A percentile compares a stretch with the other conserved stretches of the same genome.
Evolutionary conservation across 202 grass and related monocot species (phyloP).

Genomic region (Zoysia matrella): DNA sequence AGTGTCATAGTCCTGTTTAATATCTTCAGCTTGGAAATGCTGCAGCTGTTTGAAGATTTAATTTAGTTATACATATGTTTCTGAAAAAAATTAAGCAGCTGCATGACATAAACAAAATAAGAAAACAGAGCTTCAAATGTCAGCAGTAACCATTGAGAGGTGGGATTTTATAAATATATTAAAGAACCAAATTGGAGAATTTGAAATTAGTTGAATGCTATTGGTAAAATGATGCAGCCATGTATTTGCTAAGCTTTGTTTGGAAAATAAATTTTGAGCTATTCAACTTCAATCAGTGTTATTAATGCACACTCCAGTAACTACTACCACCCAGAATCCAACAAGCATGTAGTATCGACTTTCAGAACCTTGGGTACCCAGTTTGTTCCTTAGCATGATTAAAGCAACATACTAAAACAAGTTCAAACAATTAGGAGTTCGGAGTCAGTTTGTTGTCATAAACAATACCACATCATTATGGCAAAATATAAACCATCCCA

Average conservation of each 20-base stretch:
- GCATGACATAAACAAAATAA: too few species aligned
- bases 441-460: not conserved
- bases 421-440: not conserved
- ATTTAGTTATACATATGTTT: constrained; percentile 32
- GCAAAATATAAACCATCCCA: not conserved
- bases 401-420: not conserved
- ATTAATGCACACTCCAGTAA: not conserved
- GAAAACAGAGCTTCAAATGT: not conserved
- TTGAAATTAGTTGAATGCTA: not conserved
- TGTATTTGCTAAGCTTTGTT: not conserved
- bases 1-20: constrained; percentile 94
- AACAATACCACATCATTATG: not conserved
- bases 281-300: constrained; percentile 3
- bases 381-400: not conserved
- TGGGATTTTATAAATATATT: not conserved
- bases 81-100: not conserved
- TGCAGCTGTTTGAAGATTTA: constrained; percentile 70
- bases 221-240: not conserved
- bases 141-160: not conserved
- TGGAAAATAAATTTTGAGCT: not conserved
- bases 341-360: not conserved
- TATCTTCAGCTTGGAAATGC: constrained; percentile 87
- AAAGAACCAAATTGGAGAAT: not conserved
- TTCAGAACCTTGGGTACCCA: not conserved
- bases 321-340: not conserved